Conservation (phyloP, 2,329 filamentous ascomycete genomes). For the Hymenoscyphus repandus region DNA sequence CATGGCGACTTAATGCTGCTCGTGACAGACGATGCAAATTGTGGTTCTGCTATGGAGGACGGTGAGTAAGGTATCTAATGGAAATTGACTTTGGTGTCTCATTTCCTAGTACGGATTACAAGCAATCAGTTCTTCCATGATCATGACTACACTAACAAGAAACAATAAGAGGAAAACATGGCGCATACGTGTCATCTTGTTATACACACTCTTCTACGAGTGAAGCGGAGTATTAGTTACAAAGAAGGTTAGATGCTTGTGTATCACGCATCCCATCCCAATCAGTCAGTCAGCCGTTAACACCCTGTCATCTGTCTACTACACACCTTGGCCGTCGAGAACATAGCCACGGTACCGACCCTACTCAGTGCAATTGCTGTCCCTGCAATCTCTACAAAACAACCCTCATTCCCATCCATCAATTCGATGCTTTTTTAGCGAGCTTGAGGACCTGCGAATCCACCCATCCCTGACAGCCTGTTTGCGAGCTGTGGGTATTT, state of each 20-base stretch:
- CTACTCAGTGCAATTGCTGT: background rate
- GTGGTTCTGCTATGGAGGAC: no score
- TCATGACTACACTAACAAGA: no score
- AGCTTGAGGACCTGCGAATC: slow-evolving; percentile 24
- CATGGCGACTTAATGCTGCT: no score
- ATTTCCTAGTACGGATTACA: no score
- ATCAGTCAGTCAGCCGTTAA: slow-evolving; percentile 1
- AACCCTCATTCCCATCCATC: background rate
- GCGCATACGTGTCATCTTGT: slow-evolving; percentile 12
- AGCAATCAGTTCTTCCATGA: no score
- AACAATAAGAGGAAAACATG: no score
- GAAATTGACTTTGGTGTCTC: no score
- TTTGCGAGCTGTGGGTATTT: slow-evolving; percentile 77
- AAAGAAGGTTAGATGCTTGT: slow-evolving; percentile 15
- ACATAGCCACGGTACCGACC: background rate
- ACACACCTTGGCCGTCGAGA: background rate
- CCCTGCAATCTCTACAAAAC: no score
- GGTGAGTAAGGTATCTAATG: no score
- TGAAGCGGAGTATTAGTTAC: slow-evolving; percentile 31
- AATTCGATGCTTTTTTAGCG: slow-evolving; percentile 18
- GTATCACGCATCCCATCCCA: slow-evolving; percentile 3
- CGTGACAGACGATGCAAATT: no score
- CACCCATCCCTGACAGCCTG: slow-evolving; percentile 61
- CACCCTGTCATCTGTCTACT: background rate
- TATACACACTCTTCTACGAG: slow-evolving; percentile 28